Percentiles rank a stretch among this genome's conserved stretches.
Evolutionary conservation across 768 basidiomycete genomes (phyloP).

Genomic region (Tylopilus balloui): DNA sequence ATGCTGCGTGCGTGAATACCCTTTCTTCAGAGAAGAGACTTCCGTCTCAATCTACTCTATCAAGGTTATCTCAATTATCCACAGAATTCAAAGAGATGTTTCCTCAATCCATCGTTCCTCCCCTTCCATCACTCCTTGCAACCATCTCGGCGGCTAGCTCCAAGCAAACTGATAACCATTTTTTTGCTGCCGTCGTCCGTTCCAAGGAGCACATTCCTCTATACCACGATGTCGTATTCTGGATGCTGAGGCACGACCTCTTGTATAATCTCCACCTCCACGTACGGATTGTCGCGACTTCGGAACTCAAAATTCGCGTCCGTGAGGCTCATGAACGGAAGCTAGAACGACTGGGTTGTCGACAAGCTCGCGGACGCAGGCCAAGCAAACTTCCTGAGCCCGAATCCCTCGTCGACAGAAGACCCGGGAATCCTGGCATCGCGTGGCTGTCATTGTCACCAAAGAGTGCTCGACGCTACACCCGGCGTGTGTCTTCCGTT

Average conservation of each 20-base stretch:
- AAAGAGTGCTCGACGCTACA: slow-evolving; percentile 44
- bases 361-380: slow-evolving; percentile 21
- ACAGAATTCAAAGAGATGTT: slow-evolving; percentile 62
- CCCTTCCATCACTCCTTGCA: slow-evolving; percentile 70
- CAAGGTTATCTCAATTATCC: slow-evolving; percentile 40
- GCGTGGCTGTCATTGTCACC: slow-evolving; percentile 56
- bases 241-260: slow-evolving; percentile 88
- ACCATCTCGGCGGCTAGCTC: slow-evolving; percentile 66
- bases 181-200: slow-evolving; percentile 74
- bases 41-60: background rate
- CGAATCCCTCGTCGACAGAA: slow-evolving; percentile 18
- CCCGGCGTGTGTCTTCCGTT: slow-evolving; percentile 42
- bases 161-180: slow-evolving; percentile 64
- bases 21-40: background rate
- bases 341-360: slow-evolving; percentile 26
- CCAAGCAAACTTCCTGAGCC: slow-evolving; percentile 16
- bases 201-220: slow-evolving; percentile 60
- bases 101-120: slow-evolving; percentile 52
- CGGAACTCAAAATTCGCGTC: slow-evolving; percentile 70
- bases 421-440: slow-evolving; percentile 19
- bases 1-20: slow-evolving; percentile 48
- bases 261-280: slow-evolving; percentile 81
- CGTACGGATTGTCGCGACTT: slow-evolving; percentile 77
- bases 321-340: slow-evolving; percentile 39
- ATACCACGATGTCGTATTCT: slow-evolving; percentile 80